Evolutionary conservation across 2,329 filamentous ascomycete species (phyloP).

Genomic region (Ophioceras dolichostomum): DNA sequence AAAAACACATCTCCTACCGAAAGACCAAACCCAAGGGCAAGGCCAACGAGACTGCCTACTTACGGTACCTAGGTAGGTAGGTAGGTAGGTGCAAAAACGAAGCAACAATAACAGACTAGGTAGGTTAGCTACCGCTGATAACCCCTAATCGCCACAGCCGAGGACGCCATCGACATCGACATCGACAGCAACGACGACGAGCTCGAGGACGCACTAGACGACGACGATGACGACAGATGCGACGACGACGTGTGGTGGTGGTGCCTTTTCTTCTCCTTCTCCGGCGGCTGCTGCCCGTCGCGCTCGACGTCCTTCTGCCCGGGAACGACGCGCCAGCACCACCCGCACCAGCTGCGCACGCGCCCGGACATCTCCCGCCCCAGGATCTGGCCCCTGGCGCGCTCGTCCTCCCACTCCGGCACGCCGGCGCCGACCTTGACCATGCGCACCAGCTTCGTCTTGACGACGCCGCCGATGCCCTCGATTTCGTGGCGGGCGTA

Average conservation of each 20-base stretch:
- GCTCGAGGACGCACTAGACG: too few species aligned
- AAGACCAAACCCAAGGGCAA: too few species aligned
- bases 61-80: too few species aligned
- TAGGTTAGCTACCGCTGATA: too few species aligned
- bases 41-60: too few species aligned
- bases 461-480: conserved; percentile 77
- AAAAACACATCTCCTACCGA: too few species aligned
- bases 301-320: conserved; percentile 31
- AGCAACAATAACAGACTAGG: too few species aligned
- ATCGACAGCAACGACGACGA: too few species aligned
- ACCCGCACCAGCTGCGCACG: conserved; percentile 78
- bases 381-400: conserved; percentile 49
- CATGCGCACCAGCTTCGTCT: conserved; percentile 76
- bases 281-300: conserved; percentile 5
- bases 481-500: conserved; percentile 84
- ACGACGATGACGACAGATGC: too few species aligned
- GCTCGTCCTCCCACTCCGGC: conserved; percentile 75
- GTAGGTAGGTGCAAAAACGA: too few species aligned
- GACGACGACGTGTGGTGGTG: background rate
- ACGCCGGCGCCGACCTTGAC: conserved; percentile 75
- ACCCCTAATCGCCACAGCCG: too few species aligned
- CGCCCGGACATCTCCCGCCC: conserved; percentile 55
- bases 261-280: background rate
- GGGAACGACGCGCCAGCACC: conserved; percentile 71
- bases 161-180: too few species aligned